phyloP scores from a whole-genome alignment of 192 early-diverging fungal genomes.

The Umbelopsis isabellina region DNA sequence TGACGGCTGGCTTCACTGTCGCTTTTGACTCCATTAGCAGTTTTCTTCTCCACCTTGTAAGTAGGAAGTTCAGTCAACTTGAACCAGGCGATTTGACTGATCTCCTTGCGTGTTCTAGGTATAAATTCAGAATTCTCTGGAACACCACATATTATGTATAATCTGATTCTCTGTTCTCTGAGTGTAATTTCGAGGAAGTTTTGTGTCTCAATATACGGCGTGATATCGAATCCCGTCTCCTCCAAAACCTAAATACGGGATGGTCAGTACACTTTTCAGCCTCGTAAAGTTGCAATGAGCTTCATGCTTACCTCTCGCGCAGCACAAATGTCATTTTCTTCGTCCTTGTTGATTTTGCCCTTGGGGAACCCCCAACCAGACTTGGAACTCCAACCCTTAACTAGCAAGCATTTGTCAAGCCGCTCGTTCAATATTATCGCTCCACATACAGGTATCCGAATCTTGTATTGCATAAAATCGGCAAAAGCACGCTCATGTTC shows the following conservation, averaged over 20 bases:
- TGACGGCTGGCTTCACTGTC: constrained; percentile 21
- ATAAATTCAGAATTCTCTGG: constrained; percentile 79
- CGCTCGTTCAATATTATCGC: constrained; percentile 89
- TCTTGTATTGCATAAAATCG: constrained; percentile 95
- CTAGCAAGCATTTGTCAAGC: constrained; percentile 85
- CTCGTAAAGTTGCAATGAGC: background rate
- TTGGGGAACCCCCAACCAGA: constrained; percentile 98
- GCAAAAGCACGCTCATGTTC: constrained; percentile 89
- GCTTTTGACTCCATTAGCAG: constrained; percentile 21
- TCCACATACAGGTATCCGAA: constrained; percentile 95
- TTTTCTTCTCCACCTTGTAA: constrained; percentile 43
- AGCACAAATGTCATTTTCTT: constrained; percentile 85
- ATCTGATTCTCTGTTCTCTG: constrained; percentile 84
- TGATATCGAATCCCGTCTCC: constrained; percentile 93
- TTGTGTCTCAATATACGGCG: constrained; percentile 67
- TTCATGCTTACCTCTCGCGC: constrained; percentile 75
- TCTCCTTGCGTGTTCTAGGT: constrained; percentile 91
- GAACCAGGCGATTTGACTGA: constrained; percentile 83
- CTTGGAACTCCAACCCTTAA: constrained; percentile 89
- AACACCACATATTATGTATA: constrained; percentile 92
- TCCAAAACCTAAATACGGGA: constrained; percentile 72
- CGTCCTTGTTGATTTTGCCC: constrained; percentile 98
- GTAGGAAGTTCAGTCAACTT: constrained; percentile 65
- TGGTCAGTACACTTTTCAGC: background rate
- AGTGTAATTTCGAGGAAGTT: constrained; percentile 89